A percentile compares a stretch with the other conserved stretches of the same genome.
Evolutionary conservation across 768 basidiomycete species (phyloP).

Genomic region (Calocybe cyanea): DNA sequence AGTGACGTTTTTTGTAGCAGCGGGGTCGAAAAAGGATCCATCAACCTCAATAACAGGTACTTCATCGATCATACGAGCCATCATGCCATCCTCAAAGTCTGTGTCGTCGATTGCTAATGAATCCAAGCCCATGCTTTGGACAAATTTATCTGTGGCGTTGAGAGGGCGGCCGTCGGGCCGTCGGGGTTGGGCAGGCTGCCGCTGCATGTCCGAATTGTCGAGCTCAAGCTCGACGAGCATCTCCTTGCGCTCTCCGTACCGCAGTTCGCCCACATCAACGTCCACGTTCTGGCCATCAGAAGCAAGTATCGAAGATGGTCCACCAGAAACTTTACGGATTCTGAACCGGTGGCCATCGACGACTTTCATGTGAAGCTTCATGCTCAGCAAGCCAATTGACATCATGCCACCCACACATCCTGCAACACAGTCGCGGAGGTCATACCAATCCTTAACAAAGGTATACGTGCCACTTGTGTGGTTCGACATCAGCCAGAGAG

Average conservation of each 20-base stretch:
- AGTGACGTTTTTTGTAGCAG: slow-evolving; percentile 76
- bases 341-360: slow-evolving; percentile 88
- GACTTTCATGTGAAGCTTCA: slow-evolving; percentile 94
- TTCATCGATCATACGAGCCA: slow-evolving; percentile 97
- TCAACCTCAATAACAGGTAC: slow-evolving; percentile 96
- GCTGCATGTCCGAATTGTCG: slow-evolving; percentile 65
- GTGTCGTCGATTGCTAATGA: slow-evolving; percentile 68
- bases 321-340: slow-evolving; percentile 92
- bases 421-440: slow-evolving; percentile 86
- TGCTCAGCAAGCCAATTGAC: slow-evolving; percentile 87
- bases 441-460: slow-evolving; percentile 97
- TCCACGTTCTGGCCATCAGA: slow-evolving; percentile 95
- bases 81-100: slow-evolving; percentile 86
- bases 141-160: slow-evolving; percentile 88
- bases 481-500: slow-evolving; percentile 98
- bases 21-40: slow-evolving; percentile 91
- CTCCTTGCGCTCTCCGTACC: slow-evolving; percentile 97
- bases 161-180: slow-evolving; percentile 32
- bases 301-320: slow-evolving; percentile 79
- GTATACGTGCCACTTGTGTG: slow-evolving; percentile 97
- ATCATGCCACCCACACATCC: slow-evolving; percentile 97
- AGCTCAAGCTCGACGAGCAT: slow-evolving; percentile 96
- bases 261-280: slow-evolving; percentile 88
- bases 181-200: slow-evolving; percentile 24
- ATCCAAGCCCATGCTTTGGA: slow-evolving; percentile 81